Evolutionary conservation across 768 basidiomycete genomes (phyloP).

Genomic region (Mycena vitilis): DNA sequence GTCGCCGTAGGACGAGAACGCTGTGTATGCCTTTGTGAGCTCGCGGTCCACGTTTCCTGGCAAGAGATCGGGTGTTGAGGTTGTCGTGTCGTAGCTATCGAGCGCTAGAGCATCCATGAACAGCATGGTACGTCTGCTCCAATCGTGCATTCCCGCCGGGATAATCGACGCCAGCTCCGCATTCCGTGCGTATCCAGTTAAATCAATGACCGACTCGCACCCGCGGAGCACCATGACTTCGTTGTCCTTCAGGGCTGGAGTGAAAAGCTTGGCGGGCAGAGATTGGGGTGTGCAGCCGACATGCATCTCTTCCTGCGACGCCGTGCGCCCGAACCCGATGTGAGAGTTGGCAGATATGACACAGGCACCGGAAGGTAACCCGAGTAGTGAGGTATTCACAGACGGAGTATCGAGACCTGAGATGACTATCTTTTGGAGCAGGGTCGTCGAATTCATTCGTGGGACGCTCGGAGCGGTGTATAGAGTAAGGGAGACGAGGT

Average conservation of each 20-base stretch:
- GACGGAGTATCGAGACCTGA: conserved; percentile 18
- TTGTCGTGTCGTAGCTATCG: conserved; percentile 23
- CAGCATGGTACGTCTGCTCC: conserved; percentile 30
- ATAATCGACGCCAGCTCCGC: conserved; percentile 15
- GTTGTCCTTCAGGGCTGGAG: conserved; percentile 16
- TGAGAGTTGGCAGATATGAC: conserved; percentile 32
- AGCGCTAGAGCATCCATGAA: conserved; percentile 36
- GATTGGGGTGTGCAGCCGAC: conserved; percentile 28
- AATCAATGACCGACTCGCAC: conserved; percentile 22
- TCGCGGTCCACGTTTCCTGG: conserved; percentile 32
- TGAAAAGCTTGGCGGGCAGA: conserved; percentile 26
- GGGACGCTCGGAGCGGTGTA: conserved; percentile 7
- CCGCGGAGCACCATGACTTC: conserved; percentile 31
- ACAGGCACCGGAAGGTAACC: conserved; percentile 23
- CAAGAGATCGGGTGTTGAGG: conserved; percentile 23
- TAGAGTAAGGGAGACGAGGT: conserved; percentile 18
- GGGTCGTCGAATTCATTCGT: background rate
- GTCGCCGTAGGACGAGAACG: conserved; percentile 18
- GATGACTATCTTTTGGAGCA: conserved; percentile 12
- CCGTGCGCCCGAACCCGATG: conserved; percentile 34
- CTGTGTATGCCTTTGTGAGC: conserved; percentile 31
- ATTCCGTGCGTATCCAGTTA: conserved; percentile 20
- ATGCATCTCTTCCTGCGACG: conserved; percentile 36
- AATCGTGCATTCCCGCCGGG: conserved; percentile 5
- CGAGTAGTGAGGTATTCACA: conserved; percentile 2